Base-by-base conservation (phyloP, 768 basidiomycete genomes). In the Phlebiopsis flavidoalba region DNA sequence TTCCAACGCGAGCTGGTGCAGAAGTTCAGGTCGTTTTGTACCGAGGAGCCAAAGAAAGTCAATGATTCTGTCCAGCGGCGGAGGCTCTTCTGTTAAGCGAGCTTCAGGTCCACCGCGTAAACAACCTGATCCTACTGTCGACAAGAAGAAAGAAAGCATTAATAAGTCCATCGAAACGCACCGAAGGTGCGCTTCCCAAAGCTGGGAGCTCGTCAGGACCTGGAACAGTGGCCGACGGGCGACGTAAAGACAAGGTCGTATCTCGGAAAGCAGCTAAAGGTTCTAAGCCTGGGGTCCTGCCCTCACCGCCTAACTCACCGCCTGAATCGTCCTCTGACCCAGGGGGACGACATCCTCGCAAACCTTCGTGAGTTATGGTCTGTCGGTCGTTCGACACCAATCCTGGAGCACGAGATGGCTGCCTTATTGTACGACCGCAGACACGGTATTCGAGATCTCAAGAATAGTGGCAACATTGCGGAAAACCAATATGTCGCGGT, bases 1-100 rank as follows among this genome's bases (percentile, higher is more conserved):
- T 62, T 62, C 43, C 61, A 62, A 31, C 51, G 52, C 2, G 56
- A 57, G 26, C 51, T 62, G n/a, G 61, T 57, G 15, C 14, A 31
- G 22, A 53, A 58, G 51, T 53, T 48, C 45, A 24, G 8, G 15
- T 15, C 22, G 15, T 60, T n/a, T 47, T 31, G 45, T 58, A 7
- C 46, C 57, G 10, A 19, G 15, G 43, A 46, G n/a, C n/a, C 24
- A 35, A 5, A 15, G 57, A 19, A 50, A 15, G 24, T n/a, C 14
- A n/a, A n/a, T 8, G n/a, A 35, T n/a, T 3, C 35, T 10, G 35
- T 24, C 35, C 53, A 36, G 33, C 26, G 26, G 21, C 50, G 21
- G 10, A 49, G 10, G 48, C 10, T 15, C 26, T 24, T 22, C 50
- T 4, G 17, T 3, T 3, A 31, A 24, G 3, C 5, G 8, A 17